Base-by-base conservation (phyloP, 176 grass and related monocot genomes). In the Aechmea fasciata region DNA sequence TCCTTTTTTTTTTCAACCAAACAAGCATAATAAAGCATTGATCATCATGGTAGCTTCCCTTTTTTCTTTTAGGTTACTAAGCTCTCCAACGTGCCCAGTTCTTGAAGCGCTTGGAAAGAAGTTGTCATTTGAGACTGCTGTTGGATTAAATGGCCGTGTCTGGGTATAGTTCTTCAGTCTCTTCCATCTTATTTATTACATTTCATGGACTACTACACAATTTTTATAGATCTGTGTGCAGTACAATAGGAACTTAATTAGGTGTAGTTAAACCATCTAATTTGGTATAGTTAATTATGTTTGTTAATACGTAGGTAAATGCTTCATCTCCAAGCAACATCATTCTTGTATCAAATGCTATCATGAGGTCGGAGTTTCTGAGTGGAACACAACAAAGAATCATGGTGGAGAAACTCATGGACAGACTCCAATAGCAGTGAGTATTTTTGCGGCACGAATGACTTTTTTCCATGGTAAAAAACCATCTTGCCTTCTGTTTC, bases 111-210 rank as follows among this genome's bases (percentile, higher is more conserved):
- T 99, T 66, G 94, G 94, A 19, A 90, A 90, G 72, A 90, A 83
- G 57, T 23, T 86, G 52, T 93, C 87, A 67, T 90, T 90, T 73
- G 94, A 93, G 75, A 82, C 85, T 71, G 90, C 90, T 69, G 69
- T 93, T 82, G 94, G 94, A 68, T 71, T 93, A 70, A 99, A 99
- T 65, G 90, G 90, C 61, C 87, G 94, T 59, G 87, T 99, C 59
- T 99, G 87, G 89, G 94, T 99, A 97, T 63, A 59, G 9, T 6
- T 66, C 49, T 66, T 52, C 9, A 3, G 11, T 64, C 65, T 66
- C 41, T 22, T 63, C 19, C 18, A 29, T 11, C 50, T 33, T 73
- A 11, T 41, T 52, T 63, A 19, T 63, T 63, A 14, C 13, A 13
- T 3, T 68, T 6, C 12, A 12, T 41, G 33, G 17, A 3, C 5